Base-by-base conservation (phyloP, 768 basidiomycete genomes). In the Russula vinacea region DNA sequence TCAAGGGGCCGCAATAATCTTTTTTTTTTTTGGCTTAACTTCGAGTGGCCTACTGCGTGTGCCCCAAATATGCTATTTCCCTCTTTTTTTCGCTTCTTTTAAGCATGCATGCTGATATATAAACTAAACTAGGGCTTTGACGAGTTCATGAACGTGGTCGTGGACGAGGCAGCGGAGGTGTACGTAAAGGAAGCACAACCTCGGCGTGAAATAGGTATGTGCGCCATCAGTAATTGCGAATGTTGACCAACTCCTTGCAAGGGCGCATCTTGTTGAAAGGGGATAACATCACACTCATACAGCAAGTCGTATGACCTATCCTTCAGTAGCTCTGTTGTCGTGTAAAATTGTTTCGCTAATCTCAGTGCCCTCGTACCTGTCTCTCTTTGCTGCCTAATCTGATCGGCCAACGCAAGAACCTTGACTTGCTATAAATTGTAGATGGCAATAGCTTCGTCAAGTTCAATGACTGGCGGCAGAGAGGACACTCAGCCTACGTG, bases 121-220 rank as follows among this genome's bases (percentile, higher is more conserved):
- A 50, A 42, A 47, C 49, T 58, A 60, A 45, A 65, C n/a, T 72
- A 98, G 96, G 95, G 96, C 45, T 99, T 99, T 71, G 96, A 99
- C 73, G 96, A 99, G 75, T 99, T 98, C 78, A 99, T 99, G 96
- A 99, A 99, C 73, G 78, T 99, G 35, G 92, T 98, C 40, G 78
- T 99, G 26, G 96, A 99, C 70, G 92, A 97, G 55, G 93, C 95
- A 50, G 83, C 85, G 57, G 96, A 99, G 75, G 88, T 97, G 13
- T 96, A 85, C 72, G 86, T 94, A 55, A 93, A 94, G 74, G 93
- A 92, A 65, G 87, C 84, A 59, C 91, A 94, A 76, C 90, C 92
- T 51, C 81, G 89, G 70, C 79, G 86, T 76, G 86, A 92, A 66
- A 80, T 98, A 45, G 95, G 94, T 94, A 68, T 61, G 84, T 76